Conservation (phyloP, 1,139 yeast species). For the Wickerhamomyces sp. region DNA sequence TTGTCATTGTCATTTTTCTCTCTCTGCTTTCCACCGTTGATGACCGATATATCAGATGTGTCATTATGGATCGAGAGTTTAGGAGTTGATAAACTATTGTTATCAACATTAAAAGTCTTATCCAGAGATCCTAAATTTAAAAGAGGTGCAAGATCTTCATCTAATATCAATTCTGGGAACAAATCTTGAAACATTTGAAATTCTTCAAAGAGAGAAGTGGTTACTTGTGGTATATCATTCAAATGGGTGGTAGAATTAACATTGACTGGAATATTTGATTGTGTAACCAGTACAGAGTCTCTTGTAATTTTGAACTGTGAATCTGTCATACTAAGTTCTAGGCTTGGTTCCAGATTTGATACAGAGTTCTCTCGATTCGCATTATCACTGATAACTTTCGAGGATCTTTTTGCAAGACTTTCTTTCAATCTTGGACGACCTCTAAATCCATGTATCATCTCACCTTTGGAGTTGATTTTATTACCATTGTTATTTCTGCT, state of each 20-base stretch:
- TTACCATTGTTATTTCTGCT: conserved; percentile 21
- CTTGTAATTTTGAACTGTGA: no score
- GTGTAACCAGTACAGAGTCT: no score
- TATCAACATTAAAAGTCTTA: no score
- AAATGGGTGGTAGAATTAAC: background rate
- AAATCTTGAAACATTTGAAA: conserved; percentile 23
- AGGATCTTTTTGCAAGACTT: conserved; percentile 20
- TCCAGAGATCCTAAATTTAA: conserved; percentile 4
- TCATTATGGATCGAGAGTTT: no score
- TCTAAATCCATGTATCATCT: conserved; percentile 29
- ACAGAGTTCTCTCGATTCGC: no score
- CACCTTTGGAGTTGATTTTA: conserved; percentile 25
- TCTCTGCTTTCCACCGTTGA: no score
- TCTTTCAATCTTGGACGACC: conserved; percentile 30
- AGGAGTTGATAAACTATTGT: no score
- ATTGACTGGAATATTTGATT: background rate
- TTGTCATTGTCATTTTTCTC: no score
- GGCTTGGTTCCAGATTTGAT: no score
- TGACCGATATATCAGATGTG: no score
- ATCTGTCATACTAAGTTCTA: no score
- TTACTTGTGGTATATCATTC: background rate
- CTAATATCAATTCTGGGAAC: conserved; percentile 18
- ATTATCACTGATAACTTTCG: no score
- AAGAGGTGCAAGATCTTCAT: conserved; percentile 14
- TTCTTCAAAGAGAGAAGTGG: conserved; percentile 13